Percentiles rank a stretch among this genome's conserved stretches.
Evolutionary conservation across 371 early-diverging fungal species (phyloP).

Genomic region (Saksenaea vasiformis): DNA sequence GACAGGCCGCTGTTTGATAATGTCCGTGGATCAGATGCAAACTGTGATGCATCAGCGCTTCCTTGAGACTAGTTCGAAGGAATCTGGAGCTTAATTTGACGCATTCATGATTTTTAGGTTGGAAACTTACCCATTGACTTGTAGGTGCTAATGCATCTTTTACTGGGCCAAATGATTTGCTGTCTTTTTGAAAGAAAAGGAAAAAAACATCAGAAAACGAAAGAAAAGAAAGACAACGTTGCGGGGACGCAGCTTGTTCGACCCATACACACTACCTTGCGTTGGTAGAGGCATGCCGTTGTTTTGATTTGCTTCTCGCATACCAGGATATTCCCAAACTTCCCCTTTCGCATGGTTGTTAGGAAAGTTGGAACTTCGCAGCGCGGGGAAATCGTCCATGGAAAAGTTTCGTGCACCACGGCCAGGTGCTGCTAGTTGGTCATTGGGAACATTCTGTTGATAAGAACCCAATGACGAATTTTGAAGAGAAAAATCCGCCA

Average conservation of each 20-base stretch:
- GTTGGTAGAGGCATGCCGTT: background rate
- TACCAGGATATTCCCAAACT: background rate
- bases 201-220: background rate
- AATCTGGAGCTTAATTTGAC: too few species aligned
- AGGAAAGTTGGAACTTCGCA: conserved; percentile 29
- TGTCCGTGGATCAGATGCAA: background rate
- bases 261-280: background rate
- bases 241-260: background rate
- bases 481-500: conserved; percentile 15
- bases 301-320: background rate
- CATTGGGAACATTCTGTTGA: conserved; percentile 17
- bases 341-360: background rate
- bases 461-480: conserved; percentile 9
- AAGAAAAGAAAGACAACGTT: background rate
- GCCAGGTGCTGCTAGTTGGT: conserved; percentile 29
- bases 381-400: conserved; percentile 54
- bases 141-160: background rate
- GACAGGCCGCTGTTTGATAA: background rate
- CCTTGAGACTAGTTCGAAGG: background rate
- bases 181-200: background rate
- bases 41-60: background rate
- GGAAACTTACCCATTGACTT: background rate
- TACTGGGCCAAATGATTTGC: background rate
- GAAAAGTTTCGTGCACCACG: conserved; percentile 46
- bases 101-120: background rate